Evolutionary conservation across 2,329 filamentous ascomycete genomes (phyloP).

Genomic region (Shiraia sp.): DNA sequence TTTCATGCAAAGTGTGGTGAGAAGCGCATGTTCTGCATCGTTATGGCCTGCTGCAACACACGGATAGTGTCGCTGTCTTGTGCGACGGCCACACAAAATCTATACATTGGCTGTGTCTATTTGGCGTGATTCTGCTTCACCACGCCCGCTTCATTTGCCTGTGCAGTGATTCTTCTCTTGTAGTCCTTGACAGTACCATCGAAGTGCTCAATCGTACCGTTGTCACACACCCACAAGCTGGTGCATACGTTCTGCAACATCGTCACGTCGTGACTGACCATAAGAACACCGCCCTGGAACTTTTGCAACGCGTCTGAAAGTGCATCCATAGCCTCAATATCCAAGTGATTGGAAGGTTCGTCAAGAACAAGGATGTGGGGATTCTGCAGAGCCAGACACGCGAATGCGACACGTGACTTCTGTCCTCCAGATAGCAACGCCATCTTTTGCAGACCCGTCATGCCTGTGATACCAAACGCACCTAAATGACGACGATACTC

Average conservation of each 20-base stretch:
- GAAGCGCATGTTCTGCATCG: no score
- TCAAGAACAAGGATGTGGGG: slow-evolving; percentile 97
- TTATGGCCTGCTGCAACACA: no score
- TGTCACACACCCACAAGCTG: slow-evolving; percentile 94
- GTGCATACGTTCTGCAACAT: slow-evolving; percentile 97
- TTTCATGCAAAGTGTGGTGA: no score
- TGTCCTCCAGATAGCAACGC: slow-evolving; percentile 91
- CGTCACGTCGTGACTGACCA: slow-evolving; percentile 99
- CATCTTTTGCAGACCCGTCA: slow-evolving; percentile 96
- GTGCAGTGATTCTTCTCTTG: slow-evolving; percentile 92
- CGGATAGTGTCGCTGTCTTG: no score
- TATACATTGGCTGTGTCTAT: neutral
- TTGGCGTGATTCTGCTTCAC: slow-evolving; percentile 60
- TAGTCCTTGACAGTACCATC: slow-evolving; percentile 93
- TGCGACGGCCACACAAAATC: neutral
- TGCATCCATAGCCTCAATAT: slow-evolving; percentile 99
- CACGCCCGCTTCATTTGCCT: slow-evolving; percentile 86
- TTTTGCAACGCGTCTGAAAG: slow-evolving; percentile 79
- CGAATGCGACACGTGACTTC: slow-evolving; percentile 97
- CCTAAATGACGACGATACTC: slow-evolving; percentile 95
- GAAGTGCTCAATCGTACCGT: slow-evolving; percentile 94
- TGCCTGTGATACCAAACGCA: slow-evolving; percentile 84
- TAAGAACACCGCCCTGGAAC: slow-evolving; percentile 93
- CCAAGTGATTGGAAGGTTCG: slow-evolving; percentile 97
- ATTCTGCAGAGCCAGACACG: slow-evolving; percentile 90